Evolutionary conservation across 176 grass and related monocot genomes (phyloP).

Genomic region (Zoysia pacifica): DNA sequence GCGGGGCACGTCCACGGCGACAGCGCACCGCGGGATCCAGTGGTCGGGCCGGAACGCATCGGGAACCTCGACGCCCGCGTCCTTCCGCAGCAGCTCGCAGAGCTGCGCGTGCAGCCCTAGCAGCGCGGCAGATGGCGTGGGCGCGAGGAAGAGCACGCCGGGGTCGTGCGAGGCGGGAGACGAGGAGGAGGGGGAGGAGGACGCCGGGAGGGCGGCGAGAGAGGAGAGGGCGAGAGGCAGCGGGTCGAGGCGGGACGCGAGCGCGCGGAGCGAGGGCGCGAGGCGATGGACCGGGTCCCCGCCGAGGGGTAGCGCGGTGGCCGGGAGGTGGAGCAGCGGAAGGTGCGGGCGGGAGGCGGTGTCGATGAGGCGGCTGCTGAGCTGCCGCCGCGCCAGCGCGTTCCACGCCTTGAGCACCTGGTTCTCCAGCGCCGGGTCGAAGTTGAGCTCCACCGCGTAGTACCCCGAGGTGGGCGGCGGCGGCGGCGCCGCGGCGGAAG

Average conservation of each 20-base stretch:
- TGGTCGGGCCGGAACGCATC: constrained; percentile 75
- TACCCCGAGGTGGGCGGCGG: background rate
- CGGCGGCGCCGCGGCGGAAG: background rate
- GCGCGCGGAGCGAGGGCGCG: constrained; percentile 68
- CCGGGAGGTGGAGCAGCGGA: constrained; percentile 65
- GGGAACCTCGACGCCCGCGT: constrained; percentile 68
- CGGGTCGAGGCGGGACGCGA: constrained; percentile 79
- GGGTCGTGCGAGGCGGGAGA: constrained; percentile 11
- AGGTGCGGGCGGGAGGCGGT: constrained; percentile 77
- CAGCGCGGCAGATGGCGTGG: constrained; percentile 76
- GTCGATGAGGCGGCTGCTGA: constrained; percentile 86
- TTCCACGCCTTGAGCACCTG: constrained; percentile 99
- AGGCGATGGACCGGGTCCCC: constrained; percentile 69
- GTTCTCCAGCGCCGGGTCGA: constrained; percentile 96
- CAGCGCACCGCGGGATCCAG: constrained; percentile 83
- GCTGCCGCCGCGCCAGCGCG: constrained; percentile 88
- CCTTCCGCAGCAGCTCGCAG: constrained; percentile 83
- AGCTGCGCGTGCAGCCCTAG: constrained; percentile 90
- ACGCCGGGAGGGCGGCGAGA: constrained; percentile 42
- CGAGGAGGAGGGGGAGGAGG: constrained; percentile 46
- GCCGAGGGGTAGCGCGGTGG: constrained; percentile 46
- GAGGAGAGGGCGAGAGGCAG: constrained; percentile 72
- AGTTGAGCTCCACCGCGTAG: constrained; percentile 94
- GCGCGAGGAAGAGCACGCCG: constrained; percentile 79
- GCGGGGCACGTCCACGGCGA: constrained; percentile 80